Percentiles rank a stretch among this genome's conserved stretches.
Evolutionary conservation across 1,139 yeast species (phyloP).

Genomic region (Taphrina betulina): DNA sequence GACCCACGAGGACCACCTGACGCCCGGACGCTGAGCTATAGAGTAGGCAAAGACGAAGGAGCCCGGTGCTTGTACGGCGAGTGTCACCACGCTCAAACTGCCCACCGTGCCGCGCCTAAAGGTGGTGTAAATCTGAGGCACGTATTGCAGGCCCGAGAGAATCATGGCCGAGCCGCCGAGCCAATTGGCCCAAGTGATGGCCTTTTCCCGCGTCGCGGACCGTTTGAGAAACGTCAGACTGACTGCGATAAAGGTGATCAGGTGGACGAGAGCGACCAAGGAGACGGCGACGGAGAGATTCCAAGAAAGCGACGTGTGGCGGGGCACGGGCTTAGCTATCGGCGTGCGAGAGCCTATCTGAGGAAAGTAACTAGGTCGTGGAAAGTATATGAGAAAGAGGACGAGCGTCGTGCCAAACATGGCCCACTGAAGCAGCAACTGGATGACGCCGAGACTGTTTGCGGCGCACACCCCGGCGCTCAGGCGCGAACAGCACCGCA

Average conservation of each 20-base stretch:
- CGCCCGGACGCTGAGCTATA: slow-evolving; percentile 67
- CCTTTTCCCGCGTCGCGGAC: slow-evolving; percentile 22
- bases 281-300: slow-evolving; percentile 37
- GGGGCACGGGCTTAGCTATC: slow-evolving; percentile 26
- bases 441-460: slow-evolving; percentile 67
- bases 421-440: slow-evolving; percentile 64
- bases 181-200: slow-evolving; percentile 50
- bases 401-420: slow-evolving; percentile 58
- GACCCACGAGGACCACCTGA: slow-evolving; percentile 85
- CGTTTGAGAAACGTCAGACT: slow-evolving; percentile 40
- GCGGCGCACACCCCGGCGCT: slow-evolving; percentile 61
- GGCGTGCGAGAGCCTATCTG: slow-evolving; percentile 16
- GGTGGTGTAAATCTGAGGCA: slow-evolving; percentile 79
- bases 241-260: slow-evolving; percentile 44
- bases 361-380: slow-evolving; percentile 30
- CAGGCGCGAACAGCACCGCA: slow-evolving; percentile 44
- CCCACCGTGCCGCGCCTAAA: slow-evolving; percentile 72
- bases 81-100: slow-evolving; percentile 74
- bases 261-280: slow-evolving; percentile 43
- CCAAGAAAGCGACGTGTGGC: slow-evolving; percentile 26
- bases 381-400: slow-evolving; percentile 36
- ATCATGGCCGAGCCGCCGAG: slow-evolving; percentile 58
- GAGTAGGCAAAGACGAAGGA: slow-evolving; percentile 76
- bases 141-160: slow-evolving; percentile 67
- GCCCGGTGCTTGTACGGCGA: slow-evolving; percentile 88